Conservation (phyloP, 768 basidiomycete genomes). For the Floccularia luteovirens region DNA sequence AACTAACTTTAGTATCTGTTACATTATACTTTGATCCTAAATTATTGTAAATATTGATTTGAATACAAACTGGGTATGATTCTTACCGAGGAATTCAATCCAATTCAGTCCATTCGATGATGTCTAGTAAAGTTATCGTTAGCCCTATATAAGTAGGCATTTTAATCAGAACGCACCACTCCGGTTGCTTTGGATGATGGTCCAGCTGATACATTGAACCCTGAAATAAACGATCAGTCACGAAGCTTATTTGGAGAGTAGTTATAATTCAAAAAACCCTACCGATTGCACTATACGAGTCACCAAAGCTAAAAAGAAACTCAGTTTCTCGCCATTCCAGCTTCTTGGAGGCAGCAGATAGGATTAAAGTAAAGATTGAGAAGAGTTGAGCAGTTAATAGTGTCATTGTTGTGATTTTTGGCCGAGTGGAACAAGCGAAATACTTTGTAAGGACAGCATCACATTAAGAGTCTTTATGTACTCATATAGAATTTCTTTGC, state of each 20-base stretch:
- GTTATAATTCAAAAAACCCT: slow-evolving; percentile 12
- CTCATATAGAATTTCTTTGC: too few species aligned
- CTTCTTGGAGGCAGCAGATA: slow-evolving; percentile 12
- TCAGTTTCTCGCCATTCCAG: slow-evolving; percentile 46
- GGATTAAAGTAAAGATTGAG: neutral
- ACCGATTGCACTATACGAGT: slow-evolving; percentile 51
- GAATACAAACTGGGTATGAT: slow-evolving; percentile 2
- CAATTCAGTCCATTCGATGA: slow-evolving; percentile 60
- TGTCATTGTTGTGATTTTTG: too few species aligned
- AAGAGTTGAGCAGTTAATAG: too few species aligned
- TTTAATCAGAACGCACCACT: slow-evolving; percentile 35
- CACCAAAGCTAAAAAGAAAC: slow-evolving; percentile 55
- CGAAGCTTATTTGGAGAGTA: neutral
- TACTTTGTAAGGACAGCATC: too few species aligned
- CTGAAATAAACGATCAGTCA: slow-evolving; percentile 12
- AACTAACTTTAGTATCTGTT: slow-evolving; percentile 36
- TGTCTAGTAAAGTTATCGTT: slow-evolving; percentile 24
- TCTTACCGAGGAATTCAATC: slow-evolving; percentile 44
- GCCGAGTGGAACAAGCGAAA: too few species aligned
- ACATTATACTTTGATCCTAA: slow-evolving; percentile 49
- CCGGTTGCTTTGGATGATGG: slow-evolving; percentile 43
- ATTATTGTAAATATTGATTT: neutral
- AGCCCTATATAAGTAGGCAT: neutral
- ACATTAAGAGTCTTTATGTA: too few species aligned
- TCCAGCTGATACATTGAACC: slow-evolving; percentile 53